Conservation (phyloP, 2,329 filamentous ascomycete species). For the Aspergillus uvarum region DNA sequence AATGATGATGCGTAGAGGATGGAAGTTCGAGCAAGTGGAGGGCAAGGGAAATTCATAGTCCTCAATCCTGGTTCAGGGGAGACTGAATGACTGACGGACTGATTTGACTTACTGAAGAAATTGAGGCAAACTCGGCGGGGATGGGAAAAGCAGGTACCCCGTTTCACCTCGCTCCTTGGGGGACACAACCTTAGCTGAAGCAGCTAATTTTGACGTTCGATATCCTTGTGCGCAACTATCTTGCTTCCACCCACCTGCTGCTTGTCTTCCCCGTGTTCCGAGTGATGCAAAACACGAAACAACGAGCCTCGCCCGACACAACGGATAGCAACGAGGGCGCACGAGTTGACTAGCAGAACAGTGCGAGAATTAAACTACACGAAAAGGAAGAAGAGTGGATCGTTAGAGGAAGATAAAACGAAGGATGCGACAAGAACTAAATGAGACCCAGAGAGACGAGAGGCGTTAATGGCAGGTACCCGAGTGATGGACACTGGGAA, state of each 20-base stretch:
- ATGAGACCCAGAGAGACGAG: not conserved
- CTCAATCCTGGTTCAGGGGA: conserved; percentile 1
- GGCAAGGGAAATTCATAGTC: not conserved
- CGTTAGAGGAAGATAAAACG: not conserved
- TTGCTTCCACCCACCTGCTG: not conserved
- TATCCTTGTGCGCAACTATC: not conserved
- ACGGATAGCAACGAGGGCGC: not conserved
- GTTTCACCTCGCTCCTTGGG: conserved; percentile 16
- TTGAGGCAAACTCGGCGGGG: conserved; percentile 13
- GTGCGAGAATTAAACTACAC: not conserved
- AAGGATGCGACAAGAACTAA: conserved; percentile 2
- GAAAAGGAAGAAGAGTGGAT: not conserved
- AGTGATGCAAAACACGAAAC: not conserved
- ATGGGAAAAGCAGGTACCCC: conserved; percentile 25
- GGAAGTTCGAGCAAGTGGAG: not conserved
- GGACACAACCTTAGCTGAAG: conserved; percentile 15
- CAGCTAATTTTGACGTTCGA: conserved; percentile 17
- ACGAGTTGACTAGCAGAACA: not conserved
- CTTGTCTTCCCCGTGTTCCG: not conserved
- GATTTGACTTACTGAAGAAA: conserved; percentile 15
- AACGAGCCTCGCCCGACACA: not conserved
- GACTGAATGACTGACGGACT: conserved; percentile 3
- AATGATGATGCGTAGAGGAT: not conserved
- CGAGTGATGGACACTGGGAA: conserved; percentile 1
- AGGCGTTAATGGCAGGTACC: conserved; percentile 1